Evolutionary conservation across 1,284 basidiomycete genomes (phyloP).

Genomic region (Golubevia sp.): DNA sequence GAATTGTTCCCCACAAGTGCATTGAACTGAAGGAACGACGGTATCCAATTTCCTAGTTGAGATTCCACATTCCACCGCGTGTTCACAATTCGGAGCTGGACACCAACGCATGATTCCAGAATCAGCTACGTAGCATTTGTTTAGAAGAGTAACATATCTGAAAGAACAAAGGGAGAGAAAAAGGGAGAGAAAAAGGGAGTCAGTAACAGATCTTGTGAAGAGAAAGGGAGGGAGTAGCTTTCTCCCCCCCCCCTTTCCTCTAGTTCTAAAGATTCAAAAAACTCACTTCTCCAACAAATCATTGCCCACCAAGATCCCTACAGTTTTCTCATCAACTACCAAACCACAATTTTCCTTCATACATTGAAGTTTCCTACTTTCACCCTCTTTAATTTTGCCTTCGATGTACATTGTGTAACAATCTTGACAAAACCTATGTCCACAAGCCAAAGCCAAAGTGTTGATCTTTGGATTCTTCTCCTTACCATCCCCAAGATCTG

Average conservation of each 20-base stretch:
- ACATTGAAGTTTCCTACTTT: slow-evolving; percentile 80
- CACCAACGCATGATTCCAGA: slow-evolving; percentile 87
- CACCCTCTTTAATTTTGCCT: slow-evolving; percentile 88
- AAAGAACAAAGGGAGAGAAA: slow-evolving; percentile 60
- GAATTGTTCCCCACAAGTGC: slow-evolving; percentile 75
- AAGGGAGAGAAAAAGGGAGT: not conserved
- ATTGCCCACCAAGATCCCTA: slow-evolving; percentile 49
- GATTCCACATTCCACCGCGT: slow-evolving; percentile 85
- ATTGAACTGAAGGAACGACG: slow-evolving; percentile 86
- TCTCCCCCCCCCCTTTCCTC: slow-evolving; percentile 52
- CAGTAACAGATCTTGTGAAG: not conserved
- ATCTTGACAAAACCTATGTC: slow-evolving; percentile 62
- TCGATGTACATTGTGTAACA: slow-evolving; percentile 86
- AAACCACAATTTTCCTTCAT: slow-evolving; percentile 88
- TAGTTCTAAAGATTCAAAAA: not conserved
- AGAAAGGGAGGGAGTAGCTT: slow-evolving; percentile 12
- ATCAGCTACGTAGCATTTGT: slow-evolving; percentile 87
- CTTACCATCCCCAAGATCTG: slow-evolving; percentile 30
- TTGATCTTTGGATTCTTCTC: slow-evolving; percentile 46
- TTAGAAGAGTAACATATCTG: slow-evolving; percentile 83
- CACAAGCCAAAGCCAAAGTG: slow-evolving; percentile 50
- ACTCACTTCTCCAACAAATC: slow-evolving; percentile 52
- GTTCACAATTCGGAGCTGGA: slow-evolving; percentile 71
- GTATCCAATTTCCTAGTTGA: slow-evolving; percentile 68
- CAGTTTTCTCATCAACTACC: slow-evolving; percentile 66